These are phyloP conservation scores for Coix lacrymajobi DNA, from an alignment of 176 grass and related monocot genomes.

Conservation along the genomic window DNA sequence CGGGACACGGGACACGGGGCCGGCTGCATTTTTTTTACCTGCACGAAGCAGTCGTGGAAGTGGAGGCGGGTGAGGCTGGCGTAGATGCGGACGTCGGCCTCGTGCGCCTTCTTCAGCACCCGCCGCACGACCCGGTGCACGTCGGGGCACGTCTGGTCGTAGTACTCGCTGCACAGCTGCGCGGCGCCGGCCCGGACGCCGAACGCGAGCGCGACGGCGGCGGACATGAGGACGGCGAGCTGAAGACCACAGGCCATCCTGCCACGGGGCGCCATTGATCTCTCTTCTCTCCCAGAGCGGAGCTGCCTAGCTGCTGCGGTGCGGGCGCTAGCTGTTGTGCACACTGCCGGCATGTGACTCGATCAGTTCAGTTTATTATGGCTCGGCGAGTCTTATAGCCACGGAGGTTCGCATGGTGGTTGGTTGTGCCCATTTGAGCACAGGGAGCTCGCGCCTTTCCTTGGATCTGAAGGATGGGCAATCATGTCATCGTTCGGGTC, in stretches of 20 bases:
- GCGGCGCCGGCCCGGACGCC: conserved; percentile 12
- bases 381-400: background rate
- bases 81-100: conserved; percentile 59
- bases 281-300: background rate
- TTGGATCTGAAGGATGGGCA: conserved; percentile 30
- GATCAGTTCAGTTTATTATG: background rate
- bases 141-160: conserved; percentile 53
- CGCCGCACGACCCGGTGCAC: conserved; percentile 40
- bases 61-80: conserved; percentile 82
- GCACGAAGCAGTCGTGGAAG: conserved; percentile 94
- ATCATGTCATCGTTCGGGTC: background rate
- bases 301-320: background rate
- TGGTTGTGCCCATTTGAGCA: background rate
- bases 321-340: background rate
- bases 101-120: conserved; percentile 49
- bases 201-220: background rate
- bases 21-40: conserved; percentile 20
- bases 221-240: conserved; percentile 11
- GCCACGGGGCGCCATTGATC: background rate
- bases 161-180: conserved; percentile 44
- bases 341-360: background rate
- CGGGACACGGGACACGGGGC: background rate
- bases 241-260: background rate
- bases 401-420: background rate
- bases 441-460: background rate